Percentiles rank a stretch among this genome's conserved stretches.
Conservation (phyloP, 352 stramenopile genomes). For the Globisporangium rhizosaccharum region DNA sequence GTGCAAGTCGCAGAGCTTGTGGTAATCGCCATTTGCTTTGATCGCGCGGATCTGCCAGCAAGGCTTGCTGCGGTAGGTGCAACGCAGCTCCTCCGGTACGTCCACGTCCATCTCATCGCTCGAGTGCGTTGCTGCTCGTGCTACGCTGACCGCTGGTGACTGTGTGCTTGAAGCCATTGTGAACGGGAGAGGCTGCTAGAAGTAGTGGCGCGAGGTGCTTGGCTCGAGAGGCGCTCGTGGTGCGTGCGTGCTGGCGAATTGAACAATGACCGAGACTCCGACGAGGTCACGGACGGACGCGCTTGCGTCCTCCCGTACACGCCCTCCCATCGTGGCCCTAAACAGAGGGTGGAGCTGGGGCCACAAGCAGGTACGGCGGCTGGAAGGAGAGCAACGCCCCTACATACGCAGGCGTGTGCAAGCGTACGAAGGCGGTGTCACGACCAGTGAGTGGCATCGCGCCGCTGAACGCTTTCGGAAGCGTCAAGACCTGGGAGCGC, state of each 20-base stretch:
- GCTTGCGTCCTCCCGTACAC: not conserved
- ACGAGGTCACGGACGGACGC: not conserved
- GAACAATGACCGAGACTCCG: not conserved
- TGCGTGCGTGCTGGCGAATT: not conserved
- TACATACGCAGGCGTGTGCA: not conserved
- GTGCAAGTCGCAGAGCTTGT: constrained; percentile 26
- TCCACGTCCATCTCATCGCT: not conserved
- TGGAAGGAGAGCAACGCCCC: not conserved
- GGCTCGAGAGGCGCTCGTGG: not conserved
- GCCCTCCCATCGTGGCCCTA: not conserved
- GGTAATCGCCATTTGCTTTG: constrained; percentile 25
- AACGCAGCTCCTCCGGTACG: constrained; percentile 3
- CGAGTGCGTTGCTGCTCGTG: constrained; percentile 1
- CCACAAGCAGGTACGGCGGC: not conserved
- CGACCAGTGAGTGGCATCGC: constrained; percentile 3
- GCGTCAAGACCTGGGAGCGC: not conserved
- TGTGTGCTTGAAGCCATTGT: not conserved
- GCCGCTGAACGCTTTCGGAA: not conserved
- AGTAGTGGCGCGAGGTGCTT: not conserved
- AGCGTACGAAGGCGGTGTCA: not conserved
- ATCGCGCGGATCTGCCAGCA: constrained; percentile 33
- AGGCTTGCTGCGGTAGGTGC: constrained; percentile 45
- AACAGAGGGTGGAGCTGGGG: not conserved
- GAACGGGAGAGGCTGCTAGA: too few relatives aligned
- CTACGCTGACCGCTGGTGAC: not conserved